Evolutionary conservation across 139 green algal species (phyloP).

Genomic region (Tetradesmus lagerheimii): DNA sequence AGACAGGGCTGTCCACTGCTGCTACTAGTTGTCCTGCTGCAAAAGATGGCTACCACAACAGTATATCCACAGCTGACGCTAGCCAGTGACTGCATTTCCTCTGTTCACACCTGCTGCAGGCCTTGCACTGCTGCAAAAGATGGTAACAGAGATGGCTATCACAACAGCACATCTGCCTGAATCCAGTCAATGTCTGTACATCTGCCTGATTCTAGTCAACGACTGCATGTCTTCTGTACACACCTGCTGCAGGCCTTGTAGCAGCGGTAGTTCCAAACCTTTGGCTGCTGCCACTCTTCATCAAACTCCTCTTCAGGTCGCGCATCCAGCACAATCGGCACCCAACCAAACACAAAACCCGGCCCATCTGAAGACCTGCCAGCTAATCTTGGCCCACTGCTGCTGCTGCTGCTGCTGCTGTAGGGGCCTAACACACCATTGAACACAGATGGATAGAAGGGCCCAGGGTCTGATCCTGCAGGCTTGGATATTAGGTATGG

Average conservation of each 20-base stretch:
- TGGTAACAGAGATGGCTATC: too few relatives aligned
- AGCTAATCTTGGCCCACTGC: background rate
- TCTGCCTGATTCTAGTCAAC: too few relatives aligned
- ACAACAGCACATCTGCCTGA: too few relatives aligned
- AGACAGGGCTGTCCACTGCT: too few relatives aligned
- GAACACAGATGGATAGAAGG: background rate
- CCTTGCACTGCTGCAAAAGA: too few relatives aligned
- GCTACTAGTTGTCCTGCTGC: too few relatives aligned
- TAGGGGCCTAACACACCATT: background rate
- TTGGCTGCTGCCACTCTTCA: background rate
- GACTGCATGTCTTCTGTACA: too few relatives aligned
- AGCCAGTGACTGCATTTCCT: too few relatives aligned
- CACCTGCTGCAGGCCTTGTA: background rate
- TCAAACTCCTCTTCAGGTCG: background rate
- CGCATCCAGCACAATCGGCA: background rate
- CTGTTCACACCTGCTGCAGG: too few relatives aligned
- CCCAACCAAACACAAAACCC: background rate
- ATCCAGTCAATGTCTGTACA: too few relatives aligned
- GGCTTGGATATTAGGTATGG: background rate
- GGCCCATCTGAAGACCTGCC: background rate
- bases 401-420: background rate
- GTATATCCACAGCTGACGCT: too few relatives aligned
- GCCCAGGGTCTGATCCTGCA: background rate
- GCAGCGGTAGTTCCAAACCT: background rate
- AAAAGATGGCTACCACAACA: too few relatives aligned